These are phyloP conservation scores for Anisodus tanguticus DNA, from an alignment of 257 asterid genomes.

Conservation along the genomic window DNA sequence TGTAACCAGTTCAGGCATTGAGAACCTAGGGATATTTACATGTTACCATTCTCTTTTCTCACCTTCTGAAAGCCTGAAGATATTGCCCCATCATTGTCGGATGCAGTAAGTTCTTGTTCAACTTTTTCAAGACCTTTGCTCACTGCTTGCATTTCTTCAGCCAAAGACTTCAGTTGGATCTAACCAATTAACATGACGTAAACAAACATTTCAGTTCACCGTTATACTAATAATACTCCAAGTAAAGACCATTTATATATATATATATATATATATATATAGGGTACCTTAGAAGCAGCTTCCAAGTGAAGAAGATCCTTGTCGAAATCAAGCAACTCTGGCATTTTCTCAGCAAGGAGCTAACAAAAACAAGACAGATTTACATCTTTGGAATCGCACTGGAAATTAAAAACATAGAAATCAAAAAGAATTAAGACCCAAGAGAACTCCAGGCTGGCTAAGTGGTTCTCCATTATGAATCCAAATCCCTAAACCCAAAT, in stretches of 20 bases:
- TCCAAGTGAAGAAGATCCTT: constrained; percentile 92
- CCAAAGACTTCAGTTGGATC: constrained; percentile 95
- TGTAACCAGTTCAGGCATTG: background rate
- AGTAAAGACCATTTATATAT: constrained; percentile 13
- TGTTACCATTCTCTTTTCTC: constrained; percentile 24
- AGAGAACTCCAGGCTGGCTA: background rate
- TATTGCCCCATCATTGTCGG: constrained; percentile 85
- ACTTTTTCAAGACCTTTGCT: constrained; percentile 98
- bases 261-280: background rate
- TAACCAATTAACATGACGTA: constrained; percentile 34
- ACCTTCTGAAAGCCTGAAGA: constrained; percentile 93
- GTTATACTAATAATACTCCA: constrained; percentile 24
- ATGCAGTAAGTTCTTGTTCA: constrained; percentile 87
- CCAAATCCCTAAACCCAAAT: background rate
- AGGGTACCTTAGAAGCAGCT: constrained; percentile 88
- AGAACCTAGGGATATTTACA: background rate
- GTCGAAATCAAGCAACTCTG: constrained; percentile 83
- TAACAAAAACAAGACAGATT: constrained; percentile 30
- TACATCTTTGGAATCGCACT: background rate
- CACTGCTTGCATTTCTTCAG: constrained; percentile 99
- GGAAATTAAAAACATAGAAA: background rate
- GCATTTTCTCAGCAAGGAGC: constrained; percentile 90
- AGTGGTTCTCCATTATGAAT: background rate
- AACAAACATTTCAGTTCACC: constrained; percentile 39
- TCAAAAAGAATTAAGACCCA: constrained; percentile 1